phyloP scores from a whole-genome alignment of 345 rosid genomes.

The Lepidium africanum region DNA sequence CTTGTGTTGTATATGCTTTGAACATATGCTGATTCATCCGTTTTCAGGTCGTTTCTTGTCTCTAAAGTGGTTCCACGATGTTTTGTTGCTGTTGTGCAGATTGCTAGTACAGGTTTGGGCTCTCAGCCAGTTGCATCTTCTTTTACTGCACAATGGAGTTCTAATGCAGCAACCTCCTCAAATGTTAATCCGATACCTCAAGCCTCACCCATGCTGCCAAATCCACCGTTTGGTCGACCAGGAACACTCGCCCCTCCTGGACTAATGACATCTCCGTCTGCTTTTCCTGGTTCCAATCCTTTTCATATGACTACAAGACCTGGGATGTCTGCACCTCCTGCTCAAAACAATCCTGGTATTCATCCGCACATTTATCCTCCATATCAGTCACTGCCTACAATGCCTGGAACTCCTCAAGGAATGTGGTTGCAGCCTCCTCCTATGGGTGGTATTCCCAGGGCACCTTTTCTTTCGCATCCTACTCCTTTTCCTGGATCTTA shows the following conservation, averaged over 20 bases:
- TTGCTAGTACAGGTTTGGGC: conserved; percentile 24
- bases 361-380: conserved; percentile 60
- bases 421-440: conserved; percentile 74
- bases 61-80: conserved; percentile 32
- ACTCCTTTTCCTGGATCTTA: conserved; percentile 52
- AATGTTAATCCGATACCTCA: conserved; percentile 28
- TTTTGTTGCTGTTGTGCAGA: conserved; percentile 30
- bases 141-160: conserved; percentile 29
- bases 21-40: neutral
- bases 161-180: conserved; percentile 22
- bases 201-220: conserved; percentile 28
- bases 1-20: neutral
- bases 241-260: conserved; percentile 42
- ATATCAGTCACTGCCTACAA: conserved; percentile 50
- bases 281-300: conserved; percentile 39
- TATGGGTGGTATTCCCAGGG: conserved; percentile 54
- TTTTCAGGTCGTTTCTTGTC: neutral
- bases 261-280: conserved; percentile 27
- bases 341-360: conserved; percentile 35
- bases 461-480: conserved; percentile 53
- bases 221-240: conserved; percentile 36
- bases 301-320: conserved; percentile 40
- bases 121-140: conserved; percentile 41
- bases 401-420: conserved; percentile 58
- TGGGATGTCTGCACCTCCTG: conserved; percentile 30